Percentiles rank a stretch among this genome's conserved stretches.
phyloP scores from a whole-genome alignment of 2,329 filamentous ascomycete genomes.

The Neodidymelliopsis sp. region DNA sequence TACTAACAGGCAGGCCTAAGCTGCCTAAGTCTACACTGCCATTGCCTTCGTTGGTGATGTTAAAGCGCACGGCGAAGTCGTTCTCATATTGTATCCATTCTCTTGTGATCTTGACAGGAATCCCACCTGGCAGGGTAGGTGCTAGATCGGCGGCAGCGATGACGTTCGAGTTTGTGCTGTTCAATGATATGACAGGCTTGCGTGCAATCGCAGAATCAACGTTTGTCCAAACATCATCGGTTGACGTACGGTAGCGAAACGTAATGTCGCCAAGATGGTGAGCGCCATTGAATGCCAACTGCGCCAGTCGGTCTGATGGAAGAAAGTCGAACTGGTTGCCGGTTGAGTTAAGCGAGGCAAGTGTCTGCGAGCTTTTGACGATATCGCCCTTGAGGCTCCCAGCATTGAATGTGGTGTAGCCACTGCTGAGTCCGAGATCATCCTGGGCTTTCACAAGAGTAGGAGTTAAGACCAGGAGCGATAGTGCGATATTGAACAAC shows the following conservation, averaged over 20 bases:
- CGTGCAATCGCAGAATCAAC: slow-evolving; percentile 57
- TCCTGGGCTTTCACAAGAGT: slow-evolving; percentile 21
- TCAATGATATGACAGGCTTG: slow-evolving; percentile 44
- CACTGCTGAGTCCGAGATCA: slow-evolving; percentile 28
- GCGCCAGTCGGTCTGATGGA: slow-evolving; percentile 59
- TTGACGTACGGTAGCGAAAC: slow-evolving; percentile 59
- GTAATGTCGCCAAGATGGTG: slow-evolving; percentile 68
- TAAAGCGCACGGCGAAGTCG: slow-evolving; percentile 62
- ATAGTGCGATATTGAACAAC: slow-evolving; percentile 3
- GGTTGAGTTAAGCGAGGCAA: slow-evolving; percentile 33
- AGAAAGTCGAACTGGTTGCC: slow-evolving; percentile 60
- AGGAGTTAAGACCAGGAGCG: slow-evolving; percentile 3
- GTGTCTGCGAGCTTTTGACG: slow-evolving; percentile 30
- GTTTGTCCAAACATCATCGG: slow-evolving; percentile 53
- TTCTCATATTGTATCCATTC: slow-evolving; percentile 60
- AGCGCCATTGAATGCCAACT: slow-evolving; percentile 59
- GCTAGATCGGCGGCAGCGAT: slow-evolving; percentile 54
- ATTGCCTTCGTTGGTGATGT: slow-evolving; percentile 55
- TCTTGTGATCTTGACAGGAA: slow-evolving; percentile 57
- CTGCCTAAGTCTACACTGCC: slow-evolving; percentile 61
- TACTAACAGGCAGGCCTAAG: slow-evolving; percentile 66
- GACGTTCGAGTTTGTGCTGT: slow-evolving; percentile 22
- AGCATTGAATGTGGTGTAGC: slow-evolving; percentile 24
- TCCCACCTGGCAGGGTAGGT: slow-evolving; percentile 52
- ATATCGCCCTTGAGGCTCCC: slow-evolving; percentile 24